A percentile compares a stretch with the other conserved stretches of the same genome.
Conservation (phyloP, 371 early-diverging fungal species). For the Circinella umbellata region DNA sequence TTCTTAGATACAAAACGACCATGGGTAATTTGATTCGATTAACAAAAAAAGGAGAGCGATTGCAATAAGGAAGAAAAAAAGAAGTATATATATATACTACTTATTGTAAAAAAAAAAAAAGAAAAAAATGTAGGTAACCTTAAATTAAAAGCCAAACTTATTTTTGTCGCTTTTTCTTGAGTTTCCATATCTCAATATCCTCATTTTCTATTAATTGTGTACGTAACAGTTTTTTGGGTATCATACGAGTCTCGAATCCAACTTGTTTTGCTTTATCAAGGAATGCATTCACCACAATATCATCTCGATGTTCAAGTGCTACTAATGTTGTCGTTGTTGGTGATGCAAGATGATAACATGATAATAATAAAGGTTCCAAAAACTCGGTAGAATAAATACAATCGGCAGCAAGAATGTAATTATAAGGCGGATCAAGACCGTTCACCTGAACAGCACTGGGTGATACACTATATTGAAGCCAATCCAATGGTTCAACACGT, state of each 20-base stretch:
- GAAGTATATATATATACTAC: neutral
- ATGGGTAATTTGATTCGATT: slow-evolving; percentile 38
- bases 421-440: slow-evolving; percentile 17
- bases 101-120: too few species aligned
- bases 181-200: slow-evolving; percentile 49
- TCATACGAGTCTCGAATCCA: slow-evolving; percentile 41
- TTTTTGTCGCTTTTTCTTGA: slow-evolving; percentile 28
- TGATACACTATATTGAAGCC: slow-evolving; percentile 23
- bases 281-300: slow-evolving; percentile 39
- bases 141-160: too few species aligned
- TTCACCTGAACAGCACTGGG: neutral
- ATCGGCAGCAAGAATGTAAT: slow-evolving; percentile 46
- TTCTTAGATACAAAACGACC: slow-evolving; percentile 29
- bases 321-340: slow-evolving; percentile 26
- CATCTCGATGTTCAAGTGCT: slow-evolving; percentile 43
- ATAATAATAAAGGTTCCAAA: slow-evolving; percentile 29
- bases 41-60: slow-evolving; percentile 35
- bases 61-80: slow-evolving; percentile 6
- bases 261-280: slow-evolving; percentile 30
- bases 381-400: slow-evolving; percentile 43
- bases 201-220: slow-evolving; percentile 30
- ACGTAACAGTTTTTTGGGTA: slow-evolving; percentile 32
- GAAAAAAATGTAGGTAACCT: too few species aligned
- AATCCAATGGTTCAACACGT: slow-evolving; percentile 33
- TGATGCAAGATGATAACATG: slow-evolving; percentile 23